Conservation (phyloP, 2,329 filamentous ascomycete species). For the Cadophora malorum region DNA sequence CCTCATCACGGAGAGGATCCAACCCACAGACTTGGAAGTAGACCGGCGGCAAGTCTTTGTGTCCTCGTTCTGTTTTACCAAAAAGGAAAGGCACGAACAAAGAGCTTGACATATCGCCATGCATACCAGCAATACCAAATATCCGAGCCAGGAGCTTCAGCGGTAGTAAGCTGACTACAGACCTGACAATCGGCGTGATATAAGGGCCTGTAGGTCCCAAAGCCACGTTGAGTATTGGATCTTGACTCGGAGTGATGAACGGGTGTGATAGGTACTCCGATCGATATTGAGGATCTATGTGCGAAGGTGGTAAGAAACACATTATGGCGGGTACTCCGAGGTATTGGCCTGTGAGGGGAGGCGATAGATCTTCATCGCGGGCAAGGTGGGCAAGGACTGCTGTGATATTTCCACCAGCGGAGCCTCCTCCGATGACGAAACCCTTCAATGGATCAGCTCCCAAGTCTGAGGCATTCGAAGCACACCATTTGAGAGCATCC, state of each 20-base stretch:
- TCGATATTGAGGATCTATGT: conserved; percentile 24
- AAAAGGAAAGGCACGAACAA: conserved; percentile 28
- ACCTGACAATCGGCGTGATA: conserved; percentile 17
- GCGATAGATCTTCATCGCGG: conserved; percentile 49
- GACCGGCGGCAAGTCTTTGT: conserved; percentile 36
- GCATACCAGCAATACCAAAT: conserved; percentile 27
- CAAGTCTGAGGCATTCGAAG: conserved; percentile 48
- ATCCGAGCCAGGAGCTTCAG: conserved; percentile 20
- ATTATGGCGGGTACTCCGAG: conserved; percentile 49
- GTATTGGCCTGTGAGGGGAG: conserved; percentile 54
- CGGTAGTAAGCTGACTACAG: conserved; percentile 19
- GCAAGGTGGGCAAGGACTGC: conserved; percentile 49
- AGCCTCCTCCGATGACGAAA: conserved; percentile 55
- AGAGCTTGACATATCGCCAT: conserved; percentile 26
- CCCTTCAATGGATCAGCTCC: conserved; percentile 51
- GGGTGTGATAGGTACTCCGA: conserved; percentile 27
- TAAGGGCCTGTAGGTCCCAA: conserved; percentile 16
- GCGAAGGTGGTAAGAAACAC: conserved; percentile 15
- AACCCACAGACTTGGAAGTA: conserved; percentile 42
- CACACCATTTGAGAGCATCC: conserved; percentile 53
- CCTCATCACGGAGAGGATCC: conserved; percentile 47
- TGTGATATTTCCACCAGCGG: conserved; percentile 53
- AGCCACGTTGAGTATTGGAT: conserved; percentile 25
- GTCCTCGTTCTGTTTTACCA: conserved; percentile 17
- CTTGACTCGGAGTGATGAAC: conserved; percentile 23